These are phyloP conservation scores for Perkinsus marinus DNA, from an alignment of 169 alveolate species.

Conservation along the genomic window DNA sequence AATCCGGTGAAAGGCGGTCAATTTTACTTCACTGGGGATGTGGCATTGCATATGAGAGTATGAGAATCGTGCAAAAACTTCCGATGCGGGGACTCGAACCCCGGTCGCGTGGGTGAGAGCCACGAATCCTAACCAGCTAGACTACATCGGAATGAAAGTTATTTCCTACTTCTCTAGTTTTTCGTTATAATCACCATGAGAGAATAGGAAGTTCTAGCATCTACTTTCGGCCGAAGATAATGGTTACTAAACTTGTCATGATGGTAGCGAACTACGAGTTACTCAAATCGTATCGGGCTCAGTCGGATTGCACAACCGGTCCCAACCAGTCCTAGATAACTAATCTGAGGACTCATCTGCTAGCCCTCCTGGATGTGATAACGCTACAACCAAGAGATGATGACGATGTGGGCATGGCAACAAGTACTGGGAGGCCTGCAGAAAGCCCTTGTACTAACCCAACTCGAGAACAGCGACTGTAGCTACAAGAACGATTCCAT, in stretches of 20 bases:
- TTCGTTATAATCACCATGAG: too few species aligned
- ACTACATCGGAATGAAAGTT: neutral
- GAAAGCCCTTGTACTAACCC: neutral
- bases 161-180: neutral
- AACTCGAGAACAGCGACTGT: neutral
- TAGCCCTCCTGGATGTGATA: too few species aligned
- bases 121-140: neutral
- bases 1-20: too few species aligned
- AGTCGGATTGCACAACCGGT: neutral
- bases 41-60: too few species aligned
- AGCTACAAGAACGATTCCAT: neutral
- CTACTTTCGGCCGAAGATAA: too few species aligned
- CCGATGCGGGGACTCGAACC: neutral
- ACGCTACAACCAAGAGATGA: neutral
- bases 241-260: neutral
- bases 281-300: too few species aligned
- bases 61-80: neutral
- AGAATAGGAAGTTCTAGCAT: too few species aligned
- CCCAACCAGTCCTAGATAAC: neutral
- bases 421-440: neutral
- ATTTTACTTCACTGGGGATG: too few species aligned
- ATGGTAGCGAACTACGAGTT: neutral
- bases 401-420: neutral
- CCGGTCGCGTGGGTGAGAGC: slow-evolving; percentile 1
- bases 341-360: neutral